Evolutionary conservation across 108 stramenopile species (phyloP), one percentile per base, ranked within the genome.

Genomic region (Licmophora abbreviata): DNA sequence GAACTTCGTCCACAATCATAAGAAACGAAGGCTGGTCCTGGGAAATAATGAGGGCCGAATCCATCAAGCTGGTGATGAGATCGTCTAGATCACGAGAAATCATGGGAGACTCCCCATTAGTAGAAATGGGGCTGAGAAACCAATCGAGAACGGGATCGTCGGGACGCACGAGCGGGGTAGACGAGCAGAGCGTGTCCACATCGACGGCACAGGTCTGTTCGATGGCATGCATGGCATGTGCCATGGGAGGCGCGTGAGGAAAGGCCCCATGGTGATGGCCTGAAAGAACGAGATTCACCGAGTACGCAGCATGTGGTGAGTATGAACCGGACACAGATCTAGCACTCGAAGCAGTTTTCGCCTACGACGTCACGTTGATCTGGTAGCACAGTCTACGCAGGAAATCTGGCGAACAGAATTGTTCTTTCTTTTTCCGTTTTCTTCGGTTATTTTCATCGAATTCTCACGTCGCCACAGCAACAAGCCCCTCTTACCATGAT

Each of bases 71-170:
- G 51, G 61, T 46, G 21, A 68, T 31, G 23, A 61, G 38, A 20
- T 23, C 29, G 6, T 24, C 29, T 5, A 68, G 8, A 24, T 60
- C 49, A 22, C 24, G 20, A 30, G 47, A 15, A 2, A 18, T 20
- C 38, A 5, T 4, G 20, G 20, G 15, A 40, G 38, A 20, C 5
- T 56, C 54, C n/a, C n/a, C n/a, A n/a, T n/a, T n/a, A n/a, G 53
- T 32, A 15, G 52, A 22, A 22, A 34, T 25, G 0, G 42, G 44
- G 9, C 24, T 15, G 3, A 68, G 40, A 29, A 61, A 26, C 67
- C 67, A 68, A 15, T 61, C 49, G 53, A 68, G 45, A 14, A 61
- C 36, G n/a, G 67, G 59, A 45, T 61, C 59, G 1, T 43, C 12
- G 31, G 51, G 50, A 12, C 54, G 46, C 21, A 30, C 11, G n/a